phyloP scores from a whole-genome alignment of 495 filamentous ascomycete species.

The Talaromyces ruber region DNA sequence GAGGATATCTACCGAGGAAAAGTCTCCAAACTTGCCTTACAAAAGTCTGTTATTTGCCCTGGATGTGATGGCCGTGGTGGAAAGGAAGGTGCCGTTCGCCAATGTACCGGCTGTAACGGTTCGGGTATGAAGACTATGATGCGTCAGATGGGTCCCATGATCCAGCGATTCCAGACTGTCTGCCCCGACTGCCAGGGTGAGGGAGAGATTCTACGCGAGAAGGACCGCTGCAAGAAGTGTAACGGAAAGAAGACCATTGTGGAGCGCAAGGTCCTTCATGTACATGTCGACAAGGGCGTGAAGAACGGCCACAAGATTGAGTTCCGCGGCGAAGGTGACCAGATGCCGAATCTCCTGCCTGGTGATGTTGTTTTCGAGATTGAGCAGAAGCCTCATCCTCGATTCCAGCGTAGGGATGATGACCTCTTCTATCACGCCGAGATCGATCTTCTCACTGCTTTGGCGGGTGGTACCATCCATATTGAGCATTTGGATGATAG shows the following conservation, averaged over 20 bases:
- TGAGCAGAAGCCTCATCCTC: constrained; percentile 90
- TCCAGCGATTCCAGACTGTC: constrained; percentile 98
- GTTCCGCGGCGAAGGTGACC: constrained; percentile 94
- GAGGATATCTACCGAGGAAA: constrained; percentile 99
- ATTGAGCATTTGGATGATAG: constrained; percentile 96
- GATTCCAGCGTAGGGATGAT: constrained; percentile 94
- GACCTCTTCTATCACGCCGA: constrained; percentile 93
- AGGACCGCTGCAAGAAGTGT: constrained; percentile 92
- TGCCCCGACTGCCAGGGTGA: constrained; percentile 97
- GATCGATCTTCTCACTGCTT: constrained; percentile 91
- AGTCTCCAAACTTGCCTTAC: constrained; percentile 91
- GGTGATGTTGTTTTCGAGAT: constrained; percentile 98
- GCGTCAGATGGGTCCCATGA: constrained; percentile 99
- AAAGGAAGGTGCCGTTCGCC: constrained; percentile 92
- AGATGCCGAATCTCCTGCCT: constrained; percentile 83
- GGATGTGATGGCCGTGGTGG: constrained; percentile 94
- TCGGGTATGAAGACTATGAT: constrained; percentile 99
- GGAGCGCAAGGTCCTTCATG: constrained; percentile 95
- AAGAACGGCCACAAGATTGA: constrained; percentile 90
- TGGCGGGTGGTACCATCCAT: constrained; percentile 79
- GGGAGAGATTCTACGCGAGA: constrained; percentile 90
- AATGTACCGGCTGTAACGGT: constrained; percentile 83
- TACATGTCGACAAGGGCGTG: constrained; percentile 94
- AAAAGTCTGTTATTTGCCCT: constrained; percentile 94
- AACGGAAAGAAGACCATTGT: constrained; percentile 94